Evolutionary conservation across 2,329 filamentous ascomycete species (phyloP), one percentile per base, ranked within the genome.

Genomic region (Diaporthe caulivora): DNA sequence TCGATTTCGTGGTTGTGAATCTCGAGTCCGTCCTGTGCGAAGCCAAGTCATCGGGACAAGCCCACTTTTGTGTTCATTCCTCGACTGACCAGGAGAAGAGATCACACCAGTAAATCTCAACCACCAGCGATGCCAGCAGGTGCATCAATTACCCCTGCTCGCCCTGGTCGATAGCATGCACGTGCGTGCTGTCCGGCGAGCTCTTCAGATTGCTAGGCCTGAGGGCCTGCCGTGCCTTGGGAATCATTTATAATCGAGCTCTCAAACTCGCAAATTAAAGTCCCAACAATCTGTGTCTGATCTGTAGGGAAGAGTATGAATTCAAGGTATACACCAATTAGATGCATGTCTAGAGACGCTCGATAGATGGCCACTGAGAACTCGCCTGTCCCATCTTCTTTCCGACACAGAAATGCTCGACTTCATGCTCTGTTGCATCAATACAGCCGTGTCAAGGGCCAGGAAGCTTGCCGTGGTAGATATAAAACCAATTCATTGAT

Each of bases 361-460:
- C 26, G 47, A 71, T 21, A 7, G 42, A 11, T 71, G 69, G 55
- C 47, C 55, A 10, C 44, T 71, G 21, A 58, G 57, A 53, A 44
- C 69, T 58, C 55, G 69, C 13, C 57, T 53, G 18, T 71, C 55
- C 7, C 57, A 54, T 10, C n/a, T 71, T 9, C 31, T 62, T 8
- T 64, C 55, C 6, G 44, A 71, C 21, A 24, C 53, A 7, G 62
- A 71, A 37, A 24, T 47, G 10, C 34, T 62, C 3, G 55, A 53
- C 21, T 24, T 71, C 6, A 34, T 71, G 31, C 24, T 71, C 2
- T 65, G 62, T 13, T 47, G 62, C 44, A 65, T 65, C 26, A 51
- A 51, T 29, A 65, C 44, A 24, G 62, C 62, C 7, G 62, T 51
- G 62, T 51, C 29, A 31, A 51, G 1, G 44, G 62, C 44, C 62